These are phyloP conservation scores for Leptographium radiaticola DNA, from an alignment of 2,329 filamentous ascomycete species.

Conservation along the genomic window DNA sequence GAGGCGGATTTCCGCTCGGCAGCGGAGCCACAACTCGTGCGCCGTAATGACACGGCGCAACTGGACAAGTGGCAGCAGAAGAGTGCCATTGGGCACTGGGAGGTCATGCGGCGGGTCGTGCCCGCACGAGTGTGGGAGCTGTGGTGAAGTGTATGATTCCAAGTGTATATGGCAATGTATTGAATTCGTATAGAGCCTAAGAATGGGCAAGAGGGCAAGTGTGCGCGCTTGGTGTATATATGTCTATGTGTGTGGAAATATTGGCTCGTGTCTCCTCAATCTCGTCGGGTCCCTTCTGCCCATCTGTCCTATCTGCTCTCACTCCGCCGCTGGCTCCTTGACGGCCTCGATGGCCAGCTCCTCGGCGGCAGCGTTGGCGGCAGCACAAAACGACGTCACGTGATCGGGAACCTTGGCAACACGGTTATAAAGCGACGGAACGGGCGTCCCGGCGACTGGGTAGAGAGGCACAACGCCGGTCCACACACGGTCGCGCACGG, in stretches of 20 bases:
- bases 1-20: constrained; percentile 31
- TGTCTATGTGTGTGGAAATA: too few species aligned
- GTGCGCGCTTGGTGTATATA: too few species aligned
- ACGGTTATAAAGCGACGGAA: constrained; percentile 45
- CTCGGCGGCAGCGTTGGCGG: constrained; percentile 20
- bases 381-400: constrained; percentile 31
- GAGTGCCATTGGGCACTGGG: constrained; percentile 78
- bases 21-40: constrained; percentile 40
- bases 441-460: constrained; percentile 48
- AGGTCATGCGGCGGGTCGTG: constrained; percentile 75
- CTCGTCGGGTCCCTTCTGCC: too few species aligned
- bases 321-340: neutral
- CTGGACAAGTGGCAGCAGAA: constrained; percentile 60
- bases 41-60: constrained; percentile 48
- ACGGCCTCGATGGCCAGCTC: constrained; percentile 15
- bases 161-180: too few species aligned
- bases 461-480: constrained; percentile 50
- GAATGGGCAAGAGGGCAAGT: too few species aligned
- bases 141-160: too few species aligned
- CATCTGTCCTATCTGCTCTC: too few species aligned
- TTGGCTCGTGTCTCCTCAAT: too few species aligned
- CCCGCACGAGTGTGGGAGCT: constrained; percentile 72
- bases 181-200: too few species aligned
- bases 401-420: constrained; percentile 48
- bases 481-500: constrained; percentile 32